phyloP scores from a whole-genome alignment of 495 filamentous ascomycete species.

The Astrothelium macrocarpum region DNA sequence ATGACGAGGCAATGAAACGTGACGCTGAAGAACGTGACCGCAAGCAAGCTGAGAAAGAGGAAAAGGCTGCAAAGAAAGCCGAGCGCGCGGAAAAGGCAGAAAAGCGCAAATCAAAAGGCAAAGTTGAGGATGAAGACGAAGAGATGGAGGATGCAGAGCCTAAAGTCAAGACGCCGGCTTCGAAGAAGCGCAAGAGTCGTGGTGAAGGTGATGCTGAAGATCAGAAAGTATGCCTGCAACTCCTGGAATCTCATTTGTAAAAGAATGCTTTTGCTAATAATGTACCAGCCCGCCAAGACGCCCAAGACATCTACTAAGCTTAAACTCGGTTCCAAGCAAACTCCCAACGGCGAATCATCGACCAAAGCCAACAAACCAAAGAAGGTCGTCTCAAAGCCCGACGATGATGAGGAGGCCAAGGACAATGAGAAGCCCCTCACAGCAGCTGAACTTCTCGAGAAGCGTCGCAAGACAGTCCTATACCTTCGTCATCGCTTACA shows the following conservation, averaged over 20 bases:
- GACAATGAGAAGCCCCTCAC: slow-evolving; percentile 46
- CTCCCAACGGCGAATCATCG: slow-evolving; percentile 32
- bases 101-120: slow-evolving; percentile 53
- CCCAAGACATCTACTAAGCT: slow-evolving; percentile 46
- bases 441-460: slow-evolving; percentile 50
- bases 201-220: slow-evolving; percentile 56
- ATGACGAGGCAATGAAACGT: slow-evolving; percentile 48
- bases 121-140: slow-evolving; percentile 54
- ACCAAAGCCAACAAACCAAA: slow-evolving; percentile 37
- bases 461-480: slow-evolving; percentile 59
- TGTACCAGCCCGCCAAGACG: slow-evolving; percentile 43
- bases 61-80: slow-evolving; percentile 48
- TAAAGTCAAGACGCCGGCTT: slow-evolving; percentile 40
- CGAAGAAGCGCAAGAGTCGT: slow-evolving; percentile 61
- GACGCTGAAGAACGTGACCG: slow-evolving; percentile 53
- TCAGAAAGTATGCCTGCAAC: slow-evolving; percentile 45
- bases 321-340: slow-evolving; percentile 54
- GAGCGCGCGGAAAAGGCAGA: slow-evolving; percentile 39
- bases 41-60: slow-evolving; percentile 49
- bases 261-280: slow-evolving; percentile 6
- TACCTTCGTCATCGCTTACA: slow-evolving; percentile 86
- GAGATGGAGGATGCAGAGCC: slow-evolving; percentile 70
- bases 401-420: slow-evolving; percentile 42
- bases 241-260: not conserved
- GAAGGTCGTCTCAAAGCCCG: slow-evolving; percentile 41